Evolutionary conservation across 176 grass and related monocot species (phyloP), one percentile per base, ranked within the genome.

Genomic region (Alloteropsis semialata): DNA sequence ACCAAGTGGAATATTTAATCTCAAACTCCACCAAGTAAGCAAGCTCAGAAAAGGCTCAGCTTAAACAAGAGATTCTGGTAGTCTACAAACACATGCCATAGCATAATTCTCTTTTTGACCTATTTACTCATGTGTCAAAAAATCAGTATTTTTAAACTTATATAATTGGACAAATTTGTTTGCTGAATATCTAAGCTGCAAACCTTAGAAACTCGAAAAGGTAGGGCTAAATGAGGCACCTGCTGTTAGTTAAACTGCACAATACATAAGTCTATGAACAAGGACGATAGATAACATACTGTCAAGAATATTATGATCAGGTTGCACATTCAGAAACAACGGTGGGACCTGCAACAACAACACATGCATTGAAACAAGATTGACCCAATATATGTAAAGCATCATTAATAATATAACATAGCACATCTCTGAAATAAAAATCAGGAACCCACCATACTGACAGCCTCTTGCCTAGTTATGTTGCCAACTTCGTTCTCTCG

Each of bases 401-500:
- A 86, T 66, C 73, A 85, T 30, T n/a, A n/a, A n/a, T n/a, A n/a
- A 63, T n/a, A 79, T 80, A 80, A 84, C 18, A 55, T 51, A 71
- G 30, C 10, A 57, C 16, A 81, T 75, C 32, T 29, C 49, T 18
- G 3, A 72, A 33, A 58, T 70, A 85, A 80, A 90, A 61, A 78
- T 21, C 48, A 80, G 76, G 72, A 65, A 74, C 91, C 39, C 67
- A 98, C 96, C 96, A 98, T 98, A 85, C 96, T 98, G 69, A 98
- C 96, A 88, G 96, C 96, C 88, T 98, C 96, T 91, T 98, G 96
- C 82, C 96, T 95, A 86, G 96, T 98, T 86, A 98, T 98, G 53
- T 98, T 98, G 22, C 96, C 96, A 72, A 98, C 90, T 86, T 98
- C 96, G 69, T 98, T 98, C 82, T 98, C 96, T 79, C 81, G 84